Evolutionary conservation across 2,329 filamentous ascomycete species (phyloP).

Genomic region (Fusarium musae): DNA sequence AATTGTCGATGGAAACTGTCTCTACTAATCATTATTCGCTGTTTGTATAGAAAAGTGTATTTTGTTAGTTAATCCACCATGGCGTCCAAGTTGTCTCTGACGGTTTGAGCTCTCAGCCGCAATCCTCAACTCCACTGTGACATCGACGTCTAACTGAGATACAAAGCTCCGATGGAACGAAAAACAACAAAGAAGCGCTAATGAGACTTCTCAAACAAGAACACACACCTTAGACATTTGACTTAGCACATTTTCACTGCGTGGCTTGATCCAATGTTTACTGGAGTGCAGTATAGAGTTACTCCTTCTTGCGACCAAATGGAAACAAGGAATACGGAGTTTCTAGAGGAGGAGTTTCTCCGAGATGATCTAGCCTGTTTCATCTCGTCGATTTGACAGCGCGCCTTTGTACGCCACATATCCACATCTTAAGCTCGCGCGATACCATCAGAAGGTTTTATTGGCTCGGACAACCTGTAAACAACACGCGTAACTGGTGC

Average conservation of each 20-base stretch:
- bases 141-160: background rate
- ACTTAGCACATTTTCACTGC: background rate
- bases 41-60: background rate
- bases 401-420: background rate
- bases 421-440: background rate
- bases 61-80: background rate
- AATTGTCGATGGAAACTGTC: background rate
- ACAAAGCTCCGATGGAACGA: fast-evolving
- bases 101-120: no score
- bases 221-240: fast-evolving
- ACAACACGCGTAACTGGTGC: background rate
- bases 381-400: background rate
- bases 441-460: background rate
- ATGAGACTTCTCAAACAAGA: background rate
- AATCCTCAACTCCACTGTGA: background rate
- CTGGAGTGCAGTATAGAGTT: background rate
- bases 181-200: background rate
- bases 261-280: background rate
- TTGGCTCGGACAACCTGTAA: background rate
- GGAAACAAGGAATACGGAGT: background rate
- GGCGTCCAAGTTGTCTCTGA: no score
- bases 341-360: background rate
- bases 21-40: background rate
- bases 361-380: background rate
- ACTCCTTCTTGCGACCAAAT: background rate